Base-by-base conservation (phyloP, 2,329 filamentous ascomycete species). In the Sclerotinia glacialis region DNA sequence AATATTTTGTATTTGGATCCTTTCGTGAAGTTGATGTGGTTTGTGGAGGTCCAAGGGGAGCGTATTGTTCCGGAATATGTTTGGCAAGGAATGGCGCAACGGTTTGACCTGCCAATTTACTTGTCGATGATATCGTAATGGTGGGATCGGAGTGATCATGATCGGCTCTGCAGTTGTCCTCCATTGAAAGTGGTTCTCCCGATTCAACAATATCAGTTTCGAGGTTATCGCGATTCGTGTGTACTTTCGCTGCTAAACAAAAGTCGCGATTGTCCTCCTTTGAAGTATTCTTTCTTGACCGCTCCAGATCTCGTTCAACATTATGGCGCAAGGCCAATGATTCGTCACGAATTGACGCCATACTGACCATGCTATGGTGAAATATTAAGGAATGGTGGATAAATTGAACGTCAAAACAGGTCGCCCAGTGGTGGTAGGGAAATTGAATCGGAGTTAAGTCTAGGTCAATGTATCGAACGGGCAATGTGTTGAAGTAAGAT, bases 11-110 rank as follows among this genome's bases (percentile, higher is more conserved):
- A 77, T 93, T 96, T 46, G 83, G 85, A 69, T 87, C 85, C 73
- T 81, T 79, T 54, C 75, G 79, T 59, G 76, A 76, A 31, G 75
- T 76, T 65, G 74, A 71, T 67, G 73, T 66, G 72, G 78, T 78
- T 69, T 79, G 78, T 49, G 65, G 44, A 67, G 82, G 81, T 68
- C 90, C 89, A 66, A 92, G 81, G 21, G 92, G 92, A 44, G 93
- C 92, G 79, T 98, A 97, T 74, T 95, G 85, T 69, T 87, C 86
- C 3, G 94, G 94, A 60, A 97, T 96, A 76, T 98, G 93, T 76
- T 93, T 90, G 71, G 91, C 88, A 64, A 98, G 86, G 77, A 97
- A 98, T 1, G 94, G 93, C 11, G 74, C 74, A 52, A 77, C 73
- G 4, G 73, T 74, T 62, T 73, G 70, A 16, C 73, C 74, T 5